Evolutionary conservation across 1,139 yeast species (phyloP).

Genomic region (Arxiozyma bovina): DNA sequence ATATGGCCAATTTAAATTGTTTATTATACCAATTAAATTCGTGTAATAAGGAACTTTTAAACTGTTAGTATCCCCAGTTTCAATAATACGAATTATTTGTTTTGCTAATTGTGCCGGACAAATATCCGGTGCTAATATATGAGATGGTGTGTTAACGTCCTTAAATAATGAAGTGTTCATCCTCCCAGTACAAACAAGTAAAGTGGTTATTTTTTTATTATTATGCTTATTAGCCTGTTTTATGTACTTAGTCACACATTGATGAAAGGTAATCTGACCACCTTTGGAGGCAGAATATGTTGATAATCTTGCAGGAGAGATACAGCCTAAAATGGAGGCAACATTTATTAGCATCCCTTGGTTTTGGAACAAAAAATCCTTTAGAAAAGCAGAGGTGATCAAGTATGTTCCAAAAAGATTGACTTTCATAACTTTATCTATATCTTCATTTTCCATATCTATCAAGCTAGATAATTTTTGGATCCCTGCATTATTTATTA

Average conservation of each 20-base stretch:
- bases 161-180: conserved; percentile 62
- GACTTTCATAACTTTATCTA: conserved; percentile 52
- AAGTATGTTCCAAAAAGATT: conserved; percentile 64
- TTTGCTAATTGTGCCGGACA: conserved; percentile 59
- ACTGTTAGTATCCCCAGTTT: conserved; percentile 57
- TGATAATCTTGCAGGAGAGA: conserved; percentile 70
- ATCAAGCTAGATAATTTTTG: conserved; percentile 49
- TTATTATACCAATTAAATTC: conserved; percentile 57
- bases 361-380: conserved; percentile 52
- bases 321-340: conserved; percentile 74
- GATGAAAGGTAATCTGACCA: conserved; percentile 76
- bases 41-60: conserved; percentile 70
- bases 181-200: conserved; percentile 84
- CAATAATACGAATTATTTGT: conserved; percentile 47
- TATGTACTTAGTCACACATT: conserved; percentile 60
- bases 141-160: conserved; percentile 63
- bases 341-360: conserved; percentile 75
- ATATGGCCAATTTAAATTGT: conserved; percentile 67
- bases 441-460: conserved; percentile 46
- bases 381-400: conserved; percentile 61
- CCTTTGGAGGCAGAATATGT: conserved; percentile 89
- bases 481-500: conserved; percentile 81
- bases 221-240: conserved; percentile 37
- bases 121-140: conserved; percentile 70
- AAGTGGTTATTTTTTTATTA: conserved; percentile 43